Evolutionary conservation across 2,329 filamentous ascomycete species (phyloP).

Genomic region (Epichloe gansuensis): DNA sequence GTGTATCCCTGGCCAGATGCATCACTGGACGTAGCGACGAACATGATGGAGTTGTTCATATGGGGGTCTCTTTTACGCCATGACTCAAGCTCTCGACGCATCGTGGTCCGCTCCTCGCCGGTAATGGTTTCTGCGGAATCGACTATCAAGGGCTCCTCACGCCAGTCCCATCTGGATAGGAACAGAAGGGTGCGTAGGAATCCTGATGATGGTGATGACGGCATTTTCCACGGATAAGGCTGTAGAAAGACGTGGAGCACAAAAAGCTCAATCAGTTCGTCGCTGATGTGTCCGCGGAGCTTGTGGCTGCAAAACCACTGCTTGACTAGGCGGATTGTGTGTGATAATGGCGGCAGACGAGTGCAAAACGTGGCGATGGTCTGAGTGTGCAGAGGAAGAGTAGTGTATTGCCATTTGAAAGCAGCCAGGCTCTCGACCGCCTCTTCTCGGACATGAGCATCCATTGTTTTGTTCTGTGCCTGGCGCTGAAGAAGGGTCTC

Average conservation of each 20-base stretch:
- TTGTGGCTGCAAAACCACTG: constrained; percentile 82
- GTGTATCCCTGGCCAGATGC: constrained; percentile 71
- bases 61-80: constrained; percentile 82
- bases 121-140: constrained; percentile 54
- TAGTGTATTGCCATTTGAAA: constrained; percentile 59
- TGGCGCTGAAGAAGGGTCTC: constrained; percentile 67
- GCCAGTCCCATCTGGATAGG: constrained; percentile 86
- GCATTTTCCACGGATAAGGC: constrained; percentile 66
- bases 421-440: constrained; percentile 55
- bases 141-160: constrained; percentile 65
- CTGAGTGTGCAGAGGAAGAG: constrained; percentile 68
- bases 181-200: constrained; percentile 72
- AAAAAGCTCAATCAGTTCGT: constrained; percentile 76
- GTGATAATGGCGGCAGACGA: constrained; percentile 64
- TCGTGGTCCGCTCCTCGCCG: constrained; percentile 43
- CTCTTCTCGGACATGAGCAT: constrained; percentile 53
- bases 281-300: constrained; percentile 59
- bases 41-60: constrained; percentile 72
- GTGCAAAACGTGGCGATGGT: constrained; percentile 70
- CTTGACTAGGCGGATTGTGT: constrained; percentile 74
- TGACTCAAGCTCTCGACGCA: constrained; percentile 61
- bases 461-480: constrained; percentile 58
- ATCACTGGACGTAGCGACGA: constrained; percentile 71
- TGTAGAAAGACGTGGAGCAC: constrained; percentile 66
- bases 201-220: constrained; percentile 64